These are phyloP conservation scores for Aspergillus bridgeri DNA, from an alignment of 495 filamentous ascomycete species.

Conservation along the genomic window DNA sequence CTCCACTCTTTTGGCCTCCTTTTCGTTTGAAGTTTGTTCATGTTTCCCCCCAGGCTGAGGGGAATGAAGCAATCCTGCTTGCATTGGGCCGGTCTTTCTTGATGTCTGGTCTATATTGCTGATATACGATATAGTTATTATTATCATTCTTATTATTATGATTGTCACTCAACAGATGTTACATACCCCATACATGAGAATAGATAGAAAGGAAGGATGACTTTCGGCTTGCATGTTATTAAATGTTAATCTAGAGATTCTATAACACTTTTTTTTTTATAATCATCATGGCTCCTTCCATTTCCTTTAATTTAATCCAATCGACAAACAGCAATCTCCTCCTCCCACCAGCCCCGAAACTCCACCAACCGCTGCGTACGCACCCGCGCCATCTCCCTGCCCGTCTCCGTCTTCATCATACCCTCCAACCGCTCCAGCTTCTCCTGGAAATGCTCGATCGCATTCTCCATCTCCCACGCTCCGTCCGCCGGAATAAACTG, in stretches of 20 bases:
- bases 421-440: slow-evolving; percentile 69
- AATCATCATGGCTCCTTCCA: slow-evolving; percentile 12
- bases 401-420: slow-evolving; percentile 74
- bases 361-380: slow-evolving; percentile 59
- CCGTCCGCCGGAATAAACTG: slow-evolving; percentile 25
- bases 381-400: slow-evolving; percentile 60
- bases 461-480: slow-evolving; percentile 54
- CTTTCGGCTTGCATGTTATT: slow-evolving; percentile 10
- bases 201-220: slow-evolving; percentile 10
- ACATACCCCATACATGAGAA: slow-evolving; percentile 16
- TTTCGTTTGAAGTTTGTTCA: not conserved
- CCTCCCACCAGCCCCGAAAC: slow-evolving; percentile 71
- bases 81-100: not conserved
- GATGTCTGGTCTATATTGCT: not conserved
- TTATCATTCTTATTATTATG: slow-evolving; percentile 6
- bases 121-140: not conserved
- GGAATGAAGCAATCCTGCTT: not conserved
- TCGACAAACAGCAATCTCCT: slow-evolving; percentile 49
- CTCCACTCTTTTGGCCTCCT: slow-evolving; percentile 2
- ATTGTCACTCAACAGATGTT: slow-evolving; percentile 11
- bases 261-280: slow-evolving; percentile 13
- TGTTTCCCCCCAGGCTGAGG: not conserved
- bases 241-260: slow-evolving; percentile 12
- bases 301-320: slow-evolving; percentile 5
- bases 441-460: slow-evolving; percentile 74